A percentile compares a stretch with the other conserved stretches of the same genome.
phyloP scores from a whole-genome alignment of 2,329 filamentous ascomycete species.

The Trichoderma guizhouense region DNA sequence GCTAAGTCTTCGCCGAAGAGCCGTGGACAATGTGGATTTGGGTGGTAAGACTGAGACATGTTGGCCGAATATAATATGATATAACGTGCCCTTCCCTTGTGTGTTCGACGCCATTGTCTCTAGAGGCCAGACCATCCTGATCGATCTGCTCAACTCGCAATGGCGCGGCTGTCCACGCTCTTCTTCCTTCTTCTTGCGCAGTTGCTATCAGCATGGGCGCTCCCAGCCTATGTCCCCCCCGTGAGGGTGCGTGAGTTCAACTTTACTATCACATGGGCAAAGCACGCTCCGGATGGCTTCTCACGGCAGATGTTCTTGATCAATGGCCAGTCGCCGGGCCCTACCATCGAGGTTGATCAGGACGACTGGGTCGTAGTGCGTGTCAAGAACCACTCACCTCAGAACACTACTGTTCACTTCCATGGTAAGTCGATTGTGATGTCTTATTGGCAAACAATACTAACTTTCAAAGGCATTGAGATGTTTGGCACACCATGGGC shows the following conservation, averaged over 20 bases:
- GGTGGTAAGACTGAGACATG: not conserved
- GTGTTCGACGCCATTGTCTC: not conserved
- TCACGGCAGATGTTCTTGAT: conserved; percentile 46
- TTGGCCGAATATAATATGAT: not conserved
- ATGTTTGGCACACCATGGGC: conserved; percentile 55
- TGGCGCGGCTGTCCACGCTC: not conserved
- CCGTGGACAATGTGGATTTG: not conserved
- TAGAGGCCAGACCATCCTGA: not conserved
- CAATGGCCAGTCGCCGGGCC: conserved; percentile 62
- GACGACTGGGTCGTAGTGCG: conserved; percentile 46
- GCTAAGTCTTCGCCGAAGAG: not conserved
- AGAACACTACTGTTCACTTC: conserved; percentile 48
- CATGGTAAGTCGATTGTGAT: conserved; percentile 37
- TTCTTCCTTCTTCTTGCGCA: not conserved
- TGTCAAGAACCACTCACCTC: conserved; percentile 46
- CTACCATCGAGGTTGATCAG: conserved; percentile 51
- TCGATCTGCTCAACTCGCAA: not conserved
- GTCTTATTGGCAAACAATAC: not conserved
- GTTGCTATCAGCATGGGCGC: not conserved
- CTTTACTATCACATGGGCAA: conserved; percentile 36
- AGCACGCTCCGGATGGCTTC: conserved; percentile 43
- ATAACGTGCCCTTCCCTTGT: not conserved
- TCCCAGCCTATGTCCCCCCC: not conserved
- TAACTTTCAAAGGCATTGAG: conserved; percentile 38
- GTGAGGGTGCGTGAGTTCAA: conserved; percentile 23